Base-by-base conservation (phyloP, 495 filamentous ascomycete genomes). In the Cladorrhinum samala region DNA sequence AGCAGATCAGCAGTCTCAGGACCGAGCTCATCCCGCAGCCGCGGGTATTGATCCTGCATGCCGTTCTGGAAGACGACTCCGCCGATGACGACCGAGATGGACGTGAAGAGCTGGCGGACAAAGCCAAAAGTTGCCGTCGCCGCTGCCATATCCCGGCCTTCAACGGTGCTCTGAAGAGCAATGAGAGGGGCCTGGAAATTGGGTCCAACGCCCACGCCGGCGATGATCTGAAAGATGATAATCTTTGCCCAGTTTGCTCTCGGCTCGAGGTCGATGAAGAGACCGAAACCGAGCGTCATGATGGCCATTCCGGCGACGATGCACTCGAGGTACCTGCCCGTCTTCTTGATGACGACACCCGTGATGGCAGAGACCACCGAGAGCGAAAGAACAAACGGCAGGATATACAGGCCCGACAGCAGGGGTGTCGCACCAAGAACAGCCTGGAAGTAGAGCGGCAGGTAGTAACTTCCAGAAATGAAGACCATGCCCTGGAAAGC, bases 91-190 rank as follows among this genome's bases (percentile, higher is more conserved):
- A 93, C 81, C 6, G 83, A 84, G 19, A 86, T 78, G 11, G 85
- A 75, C 0, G 83, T 88, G 1, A 81, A 83, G 5, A 95, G 70
- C 57, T 87, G 84, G 3, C 89, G 80, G 30, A 88, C 72, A 64
- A 92, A 91, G 1, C 80, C 77, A 49, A 89, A 85, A 0, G 87
- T 89, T 0, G 83, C 82, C 0, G 88, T 93, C 2, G 88, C 90
- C 0, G 85, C 81, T 0, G 84, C 90, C 14, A 86, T 86, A 45
- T 94, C 87, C 5, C 77, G 72, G 21, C 83, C 81, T 1, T 78
- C 69, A 50, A 91, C 81, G 21, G 77, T 77, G n/a, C 81, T 79
- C 55, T 93, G 89, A 1, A 95, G 70, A 0, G 91, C 88, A 40
- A 95, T 85, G 30, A 94, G 77, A 0, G 90, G 89, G 0, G 85